Evolutionary conservation across 2,329 filamentous ascomycete genomes (phyloP).

Genomic region (Cercospora sesami): DNA sequence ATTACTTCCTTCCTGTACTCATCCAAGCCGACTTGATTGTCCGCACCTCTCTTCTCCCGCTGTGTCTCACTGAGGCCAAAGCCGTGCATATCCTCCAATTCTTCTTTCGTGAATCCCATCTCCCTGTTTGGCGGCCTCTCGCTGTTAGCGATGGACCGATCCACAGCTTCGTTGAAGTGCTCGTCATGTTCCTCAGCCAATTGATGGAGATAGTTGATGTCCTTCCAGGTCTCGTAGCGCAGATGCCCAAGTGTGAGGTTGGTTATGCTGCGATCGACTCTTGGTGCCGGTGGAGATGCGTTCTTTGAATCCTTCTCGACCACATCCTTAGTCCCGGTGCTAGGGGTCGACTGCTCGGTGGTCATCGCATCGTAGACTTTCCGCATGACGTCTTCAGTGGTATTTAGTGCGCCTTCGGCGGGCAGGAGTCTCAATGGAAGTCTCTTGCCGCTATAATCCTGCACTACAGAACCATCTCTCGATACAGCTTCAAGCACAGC

Average conservation of each 20-base stretch:
- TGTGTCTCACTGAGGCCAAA: slow-evolving; percentile 15
- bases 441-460: slow-evolving; percentile 40
- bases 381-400: slow-evolving; percentile 37
- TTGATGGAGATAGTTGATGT: slow-evolving; percentile 48
- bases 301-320: background rate
- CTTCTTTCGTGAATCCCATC: slow-evolving; percentile 15
- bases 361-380: slow-evolving; percentile 49
- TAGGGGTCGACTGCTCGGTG: slow-evolving; percentile 38
- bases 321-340: slow-evolving; percentile 5
- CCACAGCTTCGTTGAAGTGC: slow-evolving; percentile 30
- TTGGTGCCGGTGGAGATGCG: background rate
- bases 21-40: background rate
- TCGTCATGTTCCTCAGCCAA: slow-evolving; percentile 34
- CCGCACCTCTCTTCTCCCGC: background rate
- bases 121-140: slow-evolving; percentile 25
- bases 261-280: slow-evolving; percentile 14
- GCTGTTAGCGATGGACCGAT: slow-evolving; percentile 32
- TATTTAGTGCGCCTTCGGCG: slow-evolving; percentile 21
- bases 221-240: slow-evolving; percentile 53
- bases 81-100: slow-evolving; percentile 11
- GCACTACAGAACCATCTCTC: slow-evolving; percentile 23
- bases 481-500: slow-evolving; percentile 30
- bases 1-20: background rate
- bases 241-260: slow-evolving; percentile 46
- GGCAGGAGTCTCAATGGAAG: slow-evolving; percentile 42